Conservation (phyloP, 2,329 filamentous ascomycete genomes). For the Coniochaeta hoffmannii region DNA sequence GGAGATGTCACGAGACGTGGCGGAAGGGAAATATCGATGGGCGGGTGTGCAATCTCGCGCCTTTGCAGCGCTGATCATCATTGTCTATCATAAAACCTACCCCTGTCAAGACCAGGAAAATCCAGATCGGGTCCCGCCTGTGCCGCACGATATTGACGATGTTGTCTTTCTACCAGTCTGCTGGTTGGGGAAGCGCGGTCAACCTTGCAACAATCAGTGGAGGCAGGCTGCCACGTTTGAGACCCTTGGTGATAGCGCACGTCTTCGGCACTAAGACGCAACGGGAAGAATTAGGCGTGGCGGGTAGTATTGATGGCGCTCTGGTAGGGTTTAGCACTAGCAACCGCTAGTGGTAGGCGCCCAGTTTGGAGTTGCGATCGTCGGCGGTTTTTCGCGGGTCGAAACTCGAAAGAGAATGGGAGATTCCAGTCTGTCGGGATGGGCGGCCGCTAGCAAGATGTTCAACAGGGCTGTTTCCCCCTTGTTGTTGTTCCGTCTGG, state of each 20-base stretch:
- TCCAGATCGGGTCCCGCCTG: not conserved
- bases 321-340: not conserved
- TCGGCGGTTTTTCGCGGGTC: not conserved
- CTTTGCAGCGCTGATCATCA: not conserved
- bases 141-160: not conserved
- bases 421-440: not conserved
- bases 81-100: no score
- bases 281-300: not conserved
- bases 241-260: not conserved
- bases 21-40: not conserved
- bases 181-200: no score
- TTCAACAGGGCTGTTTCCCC: no score
- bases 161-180: not conserved
- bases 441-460: not conserved
- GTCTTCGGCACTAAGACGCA: not conserved
- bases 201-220: no score
- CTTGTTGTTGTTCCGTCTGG: not conserved
- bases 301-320: slow-evolving; percentile 1
- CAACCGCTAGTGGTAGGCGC: not conserved
- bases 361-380: not conserved
- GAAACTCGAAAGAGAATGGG: not conserved
- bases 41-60: not conserved
- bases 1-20: no score
- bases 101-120: not conserved
- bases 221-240: slow-evolving; percentile 2